Percentiles rank a stretch among this genome's conserved stretches.
These are phyloP conservation scores for Knufia petricola DNA, from an alignment of 2,329 filamentous ascomycete genomes.

Conservation along the genomic window DNA sequence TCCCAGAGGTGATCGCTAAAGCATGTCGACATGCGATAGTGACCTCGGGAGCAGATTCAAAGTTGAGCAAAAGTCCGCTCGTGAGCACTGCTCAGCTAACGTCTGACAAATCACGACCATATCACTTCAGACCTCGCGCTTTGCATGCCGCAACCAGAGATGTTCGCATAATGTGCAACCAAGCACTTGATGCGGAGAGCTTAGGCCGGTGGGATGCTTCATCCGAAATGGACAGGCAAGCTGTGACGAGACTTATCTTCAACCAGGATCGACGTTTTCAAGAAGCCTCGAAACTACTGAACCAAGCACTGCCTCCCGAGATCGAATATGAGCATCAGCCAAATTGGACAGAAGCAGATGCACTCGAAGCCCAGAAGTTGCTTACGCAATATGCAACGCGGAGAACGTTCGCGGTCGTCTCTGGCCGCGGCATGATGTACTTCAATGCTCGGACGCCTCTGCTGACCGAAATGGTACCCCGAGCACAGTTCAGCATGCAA, in stretches of 20 bases:
- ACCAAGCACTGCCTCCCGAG: conserved; percentile 68
- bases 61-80: conserved; percentile 47
- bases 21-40: conserved; percentile 61
- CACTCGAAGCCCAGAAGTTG: conserved; percentile 86
- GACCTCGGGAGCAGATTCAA: conserved; percentile 48
- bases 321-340: conserved; percentile 68
- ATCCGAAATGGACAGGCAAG: conserved; percentile 72
- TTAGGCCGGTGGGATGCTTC: conserved; percentile 61
- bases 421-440: conserved; percentile 77
- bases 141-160: conserved; percentile 45
- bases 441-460: conserved; percentile 81
- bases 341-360: conserved; percentile 73
- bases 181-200: conserved; percentile 38
- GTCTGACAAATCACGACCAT: background rate
- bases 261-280: conserved; percentile 80
- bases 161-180: conserved; percentile 61
- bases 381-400: conserved; percentile 77
- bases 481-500: conserved; percentile 82
- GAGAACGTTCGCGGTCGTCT: conserved; percentile 78
- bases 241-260: conserved; percentile 79
- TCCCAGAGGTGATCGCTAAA: conserved; percentile 60
- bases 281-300: conserved; percentile 76
- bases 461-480: conserved; percentile 81
- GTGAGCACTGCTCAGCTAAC: background rate
- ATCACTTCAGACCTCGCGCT: background rate